Conservation (phyloP, 306 rosid genomes). For the Quercus mongolica region DNA sequence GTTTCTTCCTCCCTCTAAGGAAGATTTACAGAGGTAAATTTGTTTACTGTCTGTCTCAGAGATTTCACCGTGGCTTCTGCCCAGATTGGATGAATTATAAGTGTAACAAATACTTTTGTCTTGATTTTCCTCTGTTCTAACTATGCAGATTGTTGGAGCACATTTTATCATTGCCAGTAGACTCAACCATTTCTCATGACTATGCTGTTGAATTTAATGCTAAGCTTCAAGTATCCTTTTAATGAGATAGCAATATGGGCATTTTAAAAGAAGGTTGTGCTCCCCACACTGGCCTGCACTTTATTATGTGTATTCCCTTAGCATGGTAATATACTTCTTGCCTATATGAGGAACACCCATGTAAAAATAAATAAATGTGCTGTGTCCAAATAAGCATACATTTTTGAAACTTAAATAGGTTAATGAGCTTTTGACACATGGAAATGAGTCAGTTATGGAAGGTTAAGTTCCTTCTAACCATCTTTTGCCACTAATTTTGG, state of each 20-base stretch:
- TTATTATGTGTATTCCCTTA: too few relatives aligned
- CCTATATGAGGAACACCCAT: background rate
- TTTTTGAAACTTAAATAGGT: background rate
- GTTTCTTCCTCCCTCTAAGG: slow-evolving; percentile 74
- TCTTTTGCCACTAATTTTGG: background rate
- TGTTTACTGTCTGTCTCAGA: slow-evolving; percentile 13
- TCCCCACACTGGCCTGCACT: too few relatives aligned
- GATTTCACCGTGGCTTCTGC: background rate
- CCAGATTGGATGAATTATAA: slow-evolving; percentile 6
- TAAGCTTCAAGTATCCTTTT: slow-evolving; percentile 79
- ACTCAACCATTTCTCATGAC: slow-evolving; percentile 61
- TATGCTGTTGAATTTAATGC: slow-evolving; percentile 62
- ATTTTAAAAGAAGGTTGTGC: background rate
- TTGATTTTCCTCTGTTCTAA: slow-evolving; percentile 23
- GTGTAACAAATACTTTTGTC: background rate
- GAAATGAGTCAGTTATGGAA: slow-evolving; percentile 8
- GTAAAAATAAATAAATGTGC: background rate
- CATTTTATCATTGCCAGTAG: slow-evolving; percentile 63
- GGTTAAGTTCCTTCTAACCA: slow-evolving; percentile 6
- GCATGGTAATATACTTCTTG: too few relatives aligned
- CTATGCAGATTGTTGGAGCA: slow-evolving; percentile 67
- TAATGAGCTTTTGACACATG: slow-evolving; percentile 2
- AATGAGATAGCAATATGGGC: background rate
- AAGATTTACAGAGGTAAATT: slow-evolving; percentile 56
- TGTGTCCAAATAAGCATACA: background rate